Evolutionary conservation across 345 rosid genomes (phyloP), one percentile per base, ranked within the genome.

Genomic region (Citrus trifoliata): DNA sequence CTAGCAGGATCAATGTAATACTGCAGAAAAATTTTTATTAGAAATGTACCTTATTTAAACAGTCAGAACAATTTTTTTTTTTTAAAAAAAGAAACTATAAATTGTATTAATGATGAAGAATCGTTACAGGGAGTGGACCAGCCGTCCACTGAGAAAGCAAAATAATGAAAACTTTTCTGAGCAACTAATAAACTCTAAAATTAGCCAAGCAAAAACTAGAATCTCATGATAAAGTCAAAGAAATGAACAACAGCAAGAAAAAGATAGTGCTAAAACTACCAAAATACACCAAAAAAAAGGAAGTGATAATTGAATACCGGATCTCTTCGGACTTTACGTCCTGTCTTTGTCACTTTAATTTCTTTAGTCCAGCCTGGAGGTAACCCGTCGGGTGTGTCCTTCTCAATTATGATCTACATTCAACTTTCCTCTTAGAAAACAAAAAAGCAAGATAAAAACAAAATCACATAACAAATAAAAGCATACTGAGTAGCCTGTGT

Each of bases 281-380:
- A 5, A 78, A 78, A 27, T 69, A 63, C 67, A 63, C 62, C 68
- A 80, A 77, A 65, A 19, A 19, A 33, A 32, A 58, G 67, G 75
- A 63, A 73, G 84, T 58, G 53, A 62, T 71, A 67, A 77, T 80
- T 76, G 38, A 84, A 64, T 89, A 93, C 98, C 88, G 93, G 77
- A 75, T 93, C 97, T 87, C 83, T 90, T 87, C 98, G 83, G 64
- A 70, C 76, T 87, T 72, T 88, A 73, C 84, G 70, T 33, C 82
- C 89, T 74, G 67, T 87, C 92, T 84, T 93, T 40, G 86, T 85
- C 59, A 92, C 80, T 78, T 77, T 89, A 67, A 90, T 71, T 85
- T 95, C 93, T 89, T 92, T 92, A 82, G 81, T 92, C 98, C 98
- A 95, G 85, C 98, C 97, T 68, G 87, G 70, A 60, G 95, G 98